Evolutionary conservation across 257 asterid species (phyloP), one percentile per base, ranked within the genome.

Genomic region (Ilex aquifolium): DNA sequence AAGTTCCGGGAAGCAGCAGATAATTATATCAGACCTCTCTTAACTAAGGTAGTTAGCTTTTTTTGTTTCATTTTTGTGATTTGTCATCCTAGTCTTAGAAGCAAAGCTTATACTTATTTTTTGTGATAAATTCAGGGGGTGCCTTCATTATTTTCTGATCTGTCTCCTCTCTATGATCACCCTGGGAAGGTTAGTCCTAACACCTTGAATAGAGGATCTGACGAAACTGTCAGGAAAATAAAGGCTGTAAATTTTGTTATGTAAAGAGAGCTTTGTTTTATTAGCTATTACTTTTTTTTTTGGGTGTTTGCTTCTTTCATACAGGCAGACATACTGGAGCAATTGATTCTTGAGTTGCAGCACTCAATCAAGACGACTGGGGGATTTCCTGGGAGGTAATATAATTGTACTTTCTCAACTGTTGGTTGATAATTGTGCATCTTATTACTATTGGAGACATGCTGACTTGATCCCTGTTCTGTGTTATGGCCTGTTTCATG

Each of bases 141-240:
- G 60, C 99, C 99, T 67, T 93, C 99, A 74, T 86, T 93, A 67
- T 90, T 90, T 80, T 90, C 99, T 58, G 96, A 90, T 69, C 96
- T 93, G 13, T 90, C 89, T 76, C 86, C 90, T 56, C 88, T 93
- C 72, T 93, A 93, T 69, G 84, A 82, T 72, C 88, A 82, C 65
- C 77, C 95, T 48, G 96, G 87, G 65, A 93, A 93, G 97, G 99
- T 93, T 53, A 74, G 95, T 72, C 46, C 27, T 42, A 32, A 68
- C 61, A 48, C 21, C 69, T 65, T 55, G 21, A 53, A 15, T 44
- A 64, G 17, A 31, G 6, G 52, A 46, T 7, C 10, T 15, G 31
- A 53, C 42, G 8, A 53, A 53, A 53, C 1, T 7, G 31, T 53
- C 2, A 21, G 11, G 30, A 53, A 53, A 53, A 53, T 14, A 53